Evolutionary conservation across 139 green algal genomes (phyloP), one percentile per base, ranked within the genome.

Genomic region (Chlamydomonas asymmetrica): DNA sequence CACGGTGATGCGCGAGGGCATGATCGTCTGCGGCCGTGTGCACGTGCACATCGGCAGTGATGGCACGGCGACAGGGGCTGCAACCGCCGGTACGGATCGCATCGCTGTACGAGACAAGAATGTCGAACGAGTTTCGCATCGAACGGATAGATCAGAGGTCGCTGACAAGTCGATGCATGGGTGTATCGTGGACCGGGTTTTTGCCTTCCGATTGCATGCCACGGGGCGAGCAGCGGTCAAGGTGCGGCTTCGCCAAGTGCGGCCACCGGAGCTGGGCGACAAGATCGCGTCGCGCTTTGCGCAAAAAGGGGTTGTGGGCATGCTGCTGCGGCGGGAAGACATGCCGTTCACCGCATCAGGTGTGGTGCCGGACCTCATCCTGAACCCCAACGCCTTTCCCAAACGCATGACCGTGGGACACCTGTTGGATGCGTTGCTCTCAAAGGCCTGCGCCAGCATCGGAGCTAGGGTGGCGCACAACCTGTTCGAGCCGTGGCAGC

Each of bases 191-290:
- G 69, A 76, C 56, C 64, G 79, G 59, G 87, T 92, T 27, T 31
- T 89, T 18, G 35, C 90, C 7, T 64, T 37, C 29, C 89, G n/a
- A n/a, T n/a, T n/a, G n/a, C 5, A 23, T 41, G 57, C 27, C 9
- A 2, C 2, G 10, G 31, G 89, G 85, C 70, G 77, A 86, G 32
- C 37, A 81, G 88, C 85, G 32, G 72, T 83, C 37, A 93, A 93
- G 81, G 76, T 90, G 20, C 82, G 87, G 5, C 43, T 91, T 4
- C 60, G 85, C 10, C 78, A 74, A 20, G 66, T 85, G 48, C 80
- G 87, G 4, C 43, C 79, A 9, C 88, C 88, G 16, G 45, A 90
- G 69, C 75, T 91, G 57, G 88, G 88, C 25, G 88, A 93, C 80
- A 93, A 93, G 75, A 84, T 93, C 35, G 73, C 79, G 29, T 72